Evolutionary conservation across 306 rosid genomes (phyloP).

Genomic region (Glycyrrhiza uralensis): DNA sequence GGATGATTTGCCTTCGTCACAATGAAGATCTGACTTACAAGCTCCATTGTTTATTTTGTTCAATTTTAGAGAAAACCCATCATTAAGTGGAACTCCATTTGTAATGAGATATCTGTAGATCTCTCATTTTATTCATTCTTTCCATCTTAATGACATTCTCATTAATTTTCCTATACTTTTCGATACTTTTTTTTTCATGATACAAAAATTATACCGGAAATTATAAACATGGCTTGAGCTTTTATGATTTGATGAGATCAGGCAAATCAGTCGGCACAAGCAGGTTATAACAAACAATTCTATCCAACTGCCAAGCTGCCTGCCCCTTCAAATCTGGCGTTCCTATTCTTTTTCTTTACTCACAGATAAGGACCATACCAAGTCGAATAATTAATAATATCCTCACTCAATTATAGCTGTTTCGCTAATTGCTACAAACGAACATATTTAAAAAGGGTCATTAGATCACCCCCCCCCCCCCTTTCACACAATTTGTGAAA

Average conservation of each 20-base stretch:
- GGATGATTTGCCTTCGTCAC: constrained; percentile 49
- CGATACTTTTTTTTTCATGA: not conserved
- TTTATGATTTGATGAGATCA: not conserved
- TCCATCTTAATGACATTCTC: constrained; percentile 24
- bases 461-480: too few species aligned
- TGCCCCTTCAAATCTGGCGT: not conserved
- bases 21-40: constrained; percentile 31
- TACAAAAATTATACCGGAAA: not conserved
- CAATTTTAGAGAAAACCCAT: constrained; percentile 19
- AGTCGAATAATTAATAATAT: not conserved
- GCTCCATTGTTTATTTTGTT: constrained; percentile 22
- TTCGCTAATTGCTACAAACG: not conserved
- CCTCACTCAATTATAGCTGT: not conserved
- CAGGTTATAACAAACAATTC: not conserved
- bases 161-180: not conserved
- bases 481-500: not conserved
- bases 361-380: not conserved
- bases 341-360: not conserved
- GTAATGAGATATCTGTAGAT: constrained; percentile 23
- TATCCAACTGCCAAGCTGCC: not conserved
- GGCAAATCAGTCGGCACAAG: not conserved
- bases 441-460: not conserved
- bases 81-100: constrained; percentile 21
- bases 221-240: not conserved
- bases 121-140: constrained; percentile 69